These are phyloP conservation scores for Rhodotorula sp. DNA, from an alignment of 1,284 basidiomycete species.

Conservation along the genomic window DNA sequence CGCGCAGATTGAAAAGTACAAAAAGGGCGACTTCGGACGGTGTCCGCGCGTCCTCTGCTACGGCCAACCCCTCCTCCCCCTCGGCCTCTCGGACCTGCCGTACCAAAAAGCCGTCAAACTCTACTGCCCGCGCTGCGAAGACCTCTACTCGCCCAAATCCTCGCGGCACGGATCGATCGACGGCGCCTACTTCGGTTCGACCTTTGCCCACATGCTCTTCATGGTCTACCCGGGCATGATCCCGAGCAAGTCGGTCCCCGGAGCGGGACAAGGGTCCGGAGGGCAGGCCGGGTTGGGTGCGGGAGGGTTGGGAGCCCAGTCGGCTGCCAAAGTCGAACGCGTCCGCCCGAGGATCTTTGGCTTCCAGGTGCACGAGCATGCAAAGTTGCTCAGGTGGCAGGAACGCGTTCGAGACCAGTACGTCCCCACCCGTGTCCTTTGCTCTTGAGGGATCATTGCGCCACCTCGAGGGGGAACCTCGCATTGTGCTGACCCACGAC, in stretches of 20 bases:
- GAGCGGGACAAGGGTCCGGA: slow-evolving; percentile 45
- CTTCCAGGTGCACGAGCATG: slow-evolving; percentile 87
- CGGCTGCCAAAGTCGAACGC: slow-evolving; percentile 79
- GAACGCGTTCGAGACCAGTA: slow-evolving; percentile 70
- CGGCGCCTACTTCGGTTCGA: slow-evolving; percentile 94
- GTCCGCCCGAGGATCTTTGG: slow-evolving; percentile 90
- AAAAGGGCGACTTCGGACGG: slow-evolving; percentile 90
- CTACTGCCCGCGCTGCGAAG: slow-evolving; percentile 93
- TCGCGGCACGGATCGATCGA: slow-evolving; percentile 92
- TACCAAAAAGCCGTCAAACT: slow-evolving; percentile 97
- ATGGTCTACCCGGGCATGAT: slow-evolving; percentile 90
- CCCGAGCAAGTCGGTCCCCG: slow-evolving; percentile 69
- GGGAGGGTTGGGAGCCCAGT: slow-evolving; percentile 45
- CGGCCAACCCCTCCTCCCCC: slow-evolving; percentile 86
- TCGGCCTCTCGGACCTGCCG: slow-evolving; percentile 86
- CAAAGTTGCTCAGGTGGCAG: slow-evolving; percentile 90
- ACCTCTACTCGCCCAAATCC: slow-evolving; percentile 92
- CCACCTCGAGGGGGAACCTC: not conserved
- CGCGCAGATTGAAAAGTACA: slow-evolving; percentile 72
- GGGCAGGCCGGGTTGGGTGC: slow-evolving; percentile 48
- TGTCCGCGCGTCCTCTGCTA: slow-evolving; percentile 93
- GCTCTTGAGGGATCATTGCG: too few relatives aligned
- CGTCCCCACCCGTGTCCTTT: not conserved
- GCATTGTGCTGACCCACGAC: not conserved
- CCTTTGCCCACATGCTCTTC: slow-evolving; percentile 88